phyloP scores from a whole-genome alignment of 805 yeast species.

The Helenozyma rhizophorensis region DNA sequence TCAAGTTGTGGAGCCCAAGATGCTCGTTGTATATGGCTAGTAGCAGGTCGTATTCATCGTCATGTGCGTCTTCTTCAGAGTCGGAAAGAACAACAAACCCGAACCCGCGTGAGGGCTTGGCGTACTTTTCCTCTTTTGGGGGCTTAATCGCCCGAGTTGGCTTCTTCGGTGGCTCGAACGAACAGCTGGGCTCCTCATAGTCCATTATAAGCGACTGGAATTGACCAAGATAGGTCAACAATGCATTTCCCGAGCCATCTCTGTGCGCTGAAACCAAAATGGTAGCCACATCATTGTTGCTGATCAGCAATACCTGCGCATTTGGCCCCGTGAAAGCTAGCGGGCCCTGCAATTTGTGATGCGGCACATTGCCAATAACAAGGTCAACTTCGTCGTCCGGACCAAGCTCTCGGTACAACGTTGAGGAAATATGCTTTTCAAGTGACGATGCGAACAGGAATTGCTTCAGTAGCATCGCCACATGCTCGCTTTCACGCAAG shows the following conservation, averaged over 20 bases:
- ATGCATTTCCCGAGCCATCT: slow-evolving; percentile 1
- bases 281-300: slow-evolving; percentile 2
- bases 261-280: slow-evolving; percentile 4
- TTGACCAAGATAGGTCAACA: slow-evolving; percentile 9
- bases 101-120: slow-evolving; percentile 10
- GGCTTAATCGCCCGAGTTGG: slow-evolving; percentile 2
- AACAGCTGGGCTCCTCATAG: slow-evolving; percentile 1
- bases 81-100: slow-evolving; percentile 10
- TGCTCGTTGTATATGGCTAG: slow-evolving; percentile 2
- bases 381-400: too few species aligned
- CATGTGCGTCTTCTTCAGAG: slow-evolving; percentile 1
- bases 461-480: too few species aligned
- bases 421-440: too few species aligned
- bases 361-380: too few species aligned
- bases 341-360: slow-evolving; percentile 6
- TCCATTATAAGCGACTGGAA: slow-evolving; percentile 8
- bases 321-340: slow-evolving; percentile 4
- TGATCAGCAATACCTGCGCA: slow-evolving; percentile 2
- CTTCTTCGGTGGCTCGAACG: slow-evolving; percentile 3
- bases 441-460: too few species aligned
- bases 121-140: slow-evolving; percentile 1
- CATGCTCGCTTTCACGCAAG: too few species aligned
- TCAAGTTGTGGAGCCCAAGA: slow-evolving; percentile 2
- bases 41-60: not conserved
- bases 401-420: too few species aligned